Percentiles rank a stretch among this genome's conserved stretches.
Conservation (phyloP, 2,329 filamentous ascomycete genomes). For the Oidium heveae region DNA sequence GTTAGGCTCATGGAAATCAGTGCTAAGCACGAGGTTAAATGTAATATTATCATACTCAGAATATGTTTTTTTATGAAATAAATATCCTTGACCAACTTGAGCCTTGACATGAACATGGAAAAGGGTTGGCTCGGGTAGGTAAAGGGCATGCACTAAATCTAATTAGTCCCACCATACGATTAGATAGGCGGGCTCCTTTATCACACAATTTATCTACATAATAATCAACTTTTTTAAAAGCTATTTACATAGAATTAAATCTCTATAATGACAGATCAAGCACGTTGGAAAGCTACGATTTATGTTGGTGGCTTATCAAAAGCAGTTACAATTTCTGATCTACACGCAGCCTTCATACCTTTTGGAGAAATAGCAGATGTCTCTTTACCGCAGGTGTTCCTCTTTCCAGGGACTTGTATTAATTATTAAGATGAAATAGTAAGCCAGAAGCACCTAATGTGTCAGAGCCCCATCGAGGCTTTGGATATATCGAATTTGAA, state of each 20-base stretch:
- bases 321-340: conserved; percentile 44
- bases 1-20: not conserved
- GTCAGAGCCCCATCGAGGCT: conserved; percentile 62
- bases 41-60: not conserved
- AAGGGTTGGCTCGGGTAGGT: too few relatives aligned
- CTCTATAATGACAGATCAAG: conserved; percentile 45
- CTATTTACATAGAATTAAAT: too few relatives aligned
- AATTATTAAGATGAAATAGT: conserved; percentile 5
- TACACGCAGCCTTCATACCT: conserved; percentile 82
- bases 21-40: not conserved
- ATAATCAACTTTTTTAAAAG: too few relatives aligned
- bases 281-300: conserved; percentile 72
- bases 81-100: too few relatives aligned
- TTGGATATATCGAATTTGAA: conserved; percentile 92
- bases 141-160: too few relatives aligned
- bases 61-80: not conserved
- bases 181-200: too few relatives aligned
- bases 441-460: conserved; percentile 65
- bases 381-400: conserved; percentile 34
- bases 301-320: conserved; percentile 77
- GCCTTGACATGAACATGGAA: too few relatives aligned
- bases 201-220: too few relatives aligned
- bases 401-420: conserved; percentile 1
- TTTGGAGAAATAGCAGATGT: conserved; percentile 92
- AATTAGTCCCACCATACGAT: too few relatives aligned